These are phyloP conservation scores for Phytophthora chlamydospora DNA, from an alignment of 352 stramenopile species.

Conservation along the genomic window DNA sequence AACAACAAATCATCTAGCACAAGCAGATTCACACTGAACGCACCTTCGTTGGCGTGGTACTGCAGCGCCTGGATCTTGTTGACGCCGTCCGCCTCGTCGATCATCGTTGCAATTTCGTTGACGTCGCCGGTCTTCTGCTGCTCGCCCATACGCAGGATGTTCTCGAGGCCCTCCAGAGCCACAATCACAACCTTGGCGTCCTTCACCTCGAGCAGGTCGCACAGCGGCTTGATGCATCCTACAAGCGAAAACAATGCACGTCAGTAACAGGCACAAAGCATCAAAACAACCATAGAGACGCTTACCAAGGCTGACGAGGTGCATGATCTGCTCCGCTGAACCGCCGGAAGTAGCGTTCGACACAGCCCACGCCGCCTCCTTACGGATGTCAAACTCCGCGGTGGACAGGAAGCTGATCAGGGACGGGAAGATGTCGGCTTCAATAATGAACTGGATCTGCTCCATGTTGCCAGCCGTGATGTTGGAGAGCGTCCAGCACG, in stretches of 20 bases:
- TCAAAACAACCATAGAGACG: neutral
- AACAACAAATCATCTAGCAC: constrained; percentile 35
- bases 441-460: constrained; percentile 98
- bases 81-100: constrained; percentile 97
- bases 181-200: constrained; percentile 99
- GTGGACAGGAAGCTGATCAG: constrained; percentile 97
- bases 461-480: constrained; percentile 99
- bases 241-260: constrained; percentile 2
- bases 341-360: constrained; percentile 97
- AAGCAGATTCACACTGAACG: constrained; percentile 45
- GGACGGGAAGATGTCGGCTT: constrained; percentile 97
- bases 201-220: constrained; percentile 95
- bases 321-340: constrained; percentile 96
- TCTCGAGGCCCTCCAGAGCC: constrained; percentile 98
- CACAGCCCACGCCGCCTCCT: constrained; percentile 99
- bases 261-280: constrained; percentile 8
- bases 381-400: constrained; percentile 98
- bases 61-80: constrained; percentile 98
- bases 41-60: constrained; percentile 97
- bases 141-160: constrained; percentile 96
- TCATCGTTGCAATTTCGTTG: constrained; percentile 95
- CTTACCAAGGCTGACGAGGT: constrained; percentile 94
- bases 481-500: constrained; percentile 99
- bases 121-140: constrained; percentile 74
- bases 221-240: constrained; percentile 97